phyloP scores from a whole-genome alignment of 768 basidiomycete species.

The Kwoniella dejecticola region DNA sequence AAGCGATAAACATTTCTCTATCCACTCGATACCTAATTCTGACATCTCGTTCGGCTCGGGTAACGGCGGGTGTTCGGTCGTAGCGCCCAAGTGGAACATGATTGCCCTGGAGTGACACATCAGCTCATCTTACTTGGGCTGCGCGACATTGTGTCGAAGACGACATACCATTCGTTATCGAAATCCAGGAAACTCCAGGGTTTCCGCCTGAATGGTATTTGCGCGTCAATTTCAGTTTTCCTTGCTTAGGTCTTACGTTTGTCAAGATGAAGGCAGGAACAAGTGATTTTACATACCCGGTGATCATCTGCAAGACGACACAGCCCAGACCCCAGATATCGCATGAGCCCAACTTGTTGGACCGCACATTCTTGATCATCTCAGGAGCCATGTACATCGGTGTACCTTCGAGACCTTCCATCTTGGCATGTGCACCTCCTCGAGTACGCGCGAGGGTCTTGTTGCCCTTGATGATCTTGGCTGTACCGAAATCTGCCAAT shows the following conservation, averaged over 20 bases:
- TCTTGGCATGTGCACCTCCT: constrained; percentile 57
- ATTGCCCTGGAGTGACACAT: constrained; percentile 73
- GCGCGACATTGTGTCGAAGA: no score
- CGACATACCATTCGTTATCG: constrained; percentile 91
- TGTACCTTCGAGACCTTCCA: constrained; percentile 90
- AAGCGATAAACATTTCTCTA: constrained; percentile 85
- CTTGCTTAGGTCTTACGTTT: no score
- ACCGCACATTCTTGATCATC: constrained; percentile 89
- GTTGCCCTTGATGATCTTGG: constrained; percentile 88
- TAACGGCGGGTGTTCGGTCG: constrained; percentile 91
- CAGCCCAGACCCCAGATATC: constrained; percentile 98
- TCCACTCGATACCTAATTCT: constrained; percentile 86
- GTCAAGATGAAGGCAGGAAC: no score
- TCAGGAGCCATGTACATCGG: constrained; percentile 99
- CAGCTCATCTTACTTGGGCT: no score
- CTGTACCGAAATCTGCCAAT: constrained; percentile 95
- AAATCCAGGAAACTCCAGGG: constrained; percentile 86
- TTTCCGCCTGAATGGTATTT: constrained; percentile 66
- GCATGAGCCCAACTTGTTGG: constrained; percentile 89
- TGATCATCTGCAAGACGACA: constrained; percentile 94
- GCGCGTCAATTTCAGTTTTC: no score
- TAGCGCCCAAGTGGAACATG: constrained; percentile 98
- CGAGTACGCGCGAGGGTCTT: constrained; percentile 65
- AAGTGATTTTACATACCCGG: constrained; percentile 65
- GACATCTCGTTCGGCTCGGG: constrained; percentile 89